phyloP scores from a whole-genome alignment of 2,329 filamentous ascomycete species.

The Talaromyces sp. region DNA sequence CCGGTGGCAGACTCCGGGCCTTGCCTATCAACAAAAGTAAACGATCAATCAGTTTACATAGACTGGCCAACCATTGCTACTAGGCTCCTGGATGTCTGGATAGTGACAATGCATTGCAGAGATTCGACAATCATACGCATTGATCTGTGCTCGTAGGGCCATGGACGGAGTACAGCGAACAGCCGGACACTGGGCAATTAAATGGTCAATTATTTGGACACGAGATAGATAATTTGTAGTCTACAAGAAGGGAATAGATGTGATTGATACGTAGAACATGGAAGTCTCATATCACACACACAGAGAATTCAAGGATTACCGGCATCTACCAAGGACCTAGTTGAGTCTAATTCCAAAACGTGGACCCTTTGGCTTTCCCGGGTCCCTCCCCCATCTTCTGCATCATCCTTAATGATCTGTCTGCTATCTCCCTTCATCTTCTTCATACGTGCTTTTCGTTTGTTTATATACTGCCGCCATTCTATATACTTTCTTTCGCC shows the following conservation, averaged over 20 bases:
- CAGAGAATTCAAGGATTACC: too few relatives aligned
- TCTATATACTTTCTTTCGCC: neutral
- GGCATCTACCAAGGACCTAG: neutral
- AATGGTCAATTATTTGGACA: neutral
- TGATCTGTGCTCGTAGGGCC: neutral
- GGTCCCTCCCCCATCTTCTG: constrained; percentile 6
- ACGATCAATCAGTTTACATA: neutral
- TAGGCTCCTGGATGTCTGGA: neutral
- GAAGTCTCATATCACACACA: too few relatives aligned
- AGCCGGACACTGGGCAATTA: neutral
- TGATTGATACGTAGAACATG: too few relatives aligned
- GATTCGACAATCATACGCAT: neutral
- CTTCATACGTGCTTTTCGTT: neutral
- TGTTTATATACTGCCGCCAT: neutral
- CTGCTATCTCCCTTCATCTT: neutral
- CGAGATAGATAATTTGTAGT: neutral
- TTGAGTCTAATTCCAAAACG: constrained; percentile 1
- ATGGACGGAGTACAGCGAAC: neutral
- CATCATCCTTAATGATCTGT: neutral
- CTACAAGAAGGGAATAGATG: neutral
- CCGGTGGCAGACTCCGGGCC: neutral
- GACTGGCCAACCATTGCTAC: neutral
- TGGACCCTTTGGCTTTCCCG: constrained; percentile 4
- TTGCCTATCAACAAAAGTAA: neutral
- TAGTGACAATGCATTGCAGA: neutral